Evolutionary conservation across 148 eudicot genomes (phyloP), one percentile per base, ranked within the genome.

Genomic region (Chenopodium formosanum): DNA sequence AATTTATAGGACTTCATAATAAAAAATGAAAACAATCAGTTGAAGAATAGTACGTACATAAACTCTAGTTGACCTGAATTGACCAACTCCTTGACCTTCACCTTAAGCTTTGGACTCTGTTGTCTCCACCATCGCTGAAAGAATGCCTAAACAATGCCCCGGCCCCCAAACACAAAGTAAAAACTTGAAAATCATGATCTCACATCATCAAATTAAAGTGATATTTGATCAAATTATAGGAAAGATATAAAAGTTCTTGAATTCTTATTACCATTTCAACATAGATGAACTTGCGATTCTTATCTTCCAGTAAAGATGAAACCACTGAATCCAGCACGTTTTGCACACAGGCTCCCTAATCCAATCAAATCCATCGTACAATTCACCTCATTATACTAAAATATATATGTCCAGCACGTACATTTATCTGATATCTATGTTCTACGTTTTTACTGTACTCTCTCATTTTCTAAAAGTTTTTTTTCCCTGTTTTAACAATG

Each of bases 41-140:
- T 47, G 34, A 81, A 65, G 69, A 79, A 77, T 11, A 80, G 50
- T 92, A 92, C 96, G 50, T 92, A 92, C 96, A 92, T 89, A 84
- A 92, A 91, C 80, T 92, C 96, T 10, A 92, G 91, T 74, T 89
- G 96, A 87, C 96, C 94, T 62, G 88, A 79, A 77, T 86, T 85
- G 75, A 92, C 92, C 76, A 92, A 86, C 84, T 91, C 88, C 88
- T 87, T 91, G 86, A 92, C 96, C 85, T 87, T 91, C 69, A 58
- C 75, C 83, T 89, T 79, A 44, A 88, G 84, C 77, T 82, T 83
- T 25, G 88, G 88, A 62, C 93, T 89, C 81, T 92, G 96, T 80
- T 86, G 90, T 70, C 90, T 87, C 96, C 96, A 92, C 96, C 96
- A 92, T 23, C 94, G 88, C 87, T 92, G 90, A 82, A 92, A 92